Percentiles rank a stretch among this genome's conserved stretches.
Conservation (phyloP, 306 rosid genomes). For the Erythrophleum fordii region DNA sequence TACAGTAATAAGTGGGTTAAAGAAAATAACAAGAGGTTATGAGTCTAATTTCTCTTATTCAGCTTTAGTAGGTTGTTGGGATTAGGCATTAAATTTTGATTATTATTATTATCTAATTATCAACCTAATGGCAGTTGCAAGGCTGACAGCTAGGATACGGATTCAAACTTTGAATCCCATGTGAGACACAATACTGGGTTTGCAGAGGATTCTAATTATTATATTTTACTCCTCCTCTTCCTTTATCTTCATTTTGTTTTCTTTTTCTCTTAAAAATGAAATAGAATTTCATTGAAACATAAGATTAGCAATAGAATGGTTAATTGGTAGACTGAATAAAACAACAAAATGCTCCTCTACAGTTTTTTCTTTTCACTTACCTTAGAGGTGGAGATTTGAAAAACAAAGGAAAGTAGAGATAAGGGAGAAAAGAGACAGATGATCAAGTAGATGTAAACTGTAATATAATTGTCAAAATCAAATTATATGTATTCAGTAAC, state of each 20-base stretch:
- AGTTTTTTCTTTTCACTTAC: background rate
- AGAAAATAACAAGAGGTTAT: background rate
- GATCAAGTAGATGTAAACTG: background rate
- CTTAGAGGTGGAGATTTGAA: background rate
- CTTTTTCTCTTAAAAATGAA: background rate
- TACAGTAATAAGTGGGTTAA: background rate
- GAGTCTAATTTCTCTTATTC: background rate
- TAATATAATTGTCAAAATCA: background rate
- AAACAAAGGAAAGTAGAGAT: background rate
- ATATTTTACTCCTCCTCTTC: background rate
- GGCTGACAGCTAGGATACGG: constrained; percentile 40
- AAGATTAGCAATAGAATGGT: background rate
- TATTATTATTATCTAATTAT: constrained; percentile 35
- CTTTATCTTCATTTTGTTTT: background rate
- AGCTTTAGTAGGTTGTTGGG: constrained; percentile 1
- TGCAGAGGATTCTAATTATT: background rate
- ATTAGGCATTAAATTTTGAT: background rate
- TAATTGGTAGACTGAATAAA: background rate
- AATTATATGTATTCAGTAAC: background rate
- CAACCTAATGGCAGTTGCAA: constrained; percentile 35
- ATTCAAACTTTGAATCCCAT: constrained; percentile 31
- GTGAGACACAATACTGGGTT: background rate
- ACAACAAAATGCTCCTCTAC: background rate
- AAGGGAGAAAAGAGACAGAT: constrained; percentile 17
- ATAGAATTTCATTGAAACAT: constrained; percentile 21